These are phyloP conservation scores for Camellia sinensis DNA, from an alignment of 148 eudicot species.

Conservation along the genomic window DNA sequence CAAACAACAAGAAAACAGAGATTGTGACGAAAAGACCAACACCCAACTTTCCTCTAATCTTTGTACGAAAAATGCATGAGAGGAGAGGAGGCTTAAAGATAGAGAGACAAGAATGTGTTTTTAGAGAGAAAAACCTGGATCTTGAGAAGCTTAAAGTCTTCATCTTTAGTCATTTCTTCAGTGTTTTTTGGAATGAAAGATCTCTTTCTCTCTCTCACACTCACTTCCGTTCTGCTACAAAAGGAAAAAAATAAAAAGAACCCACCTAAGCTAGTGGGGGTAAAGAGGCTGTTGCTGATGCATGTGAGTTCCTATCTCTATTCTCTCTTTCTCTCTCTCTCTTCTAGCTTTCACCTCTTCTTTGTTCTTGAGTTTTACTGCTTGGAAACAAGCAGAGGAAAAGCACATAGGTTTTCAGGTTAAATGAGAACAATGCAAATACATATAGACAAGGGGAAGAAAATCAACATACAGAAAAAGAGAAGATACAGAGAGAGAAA, in stretches of 20 bases:
- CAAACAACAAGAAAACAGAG: neutral
- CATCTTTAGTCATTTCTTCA: conserved; percentile 68
- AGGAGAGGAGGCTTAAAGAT: neutral
- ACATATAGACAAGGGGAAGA: neutral
- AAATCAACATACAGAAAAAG: neutral
- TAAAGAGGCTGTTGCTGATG: neutral
- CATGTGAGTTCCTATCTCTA: neutral
- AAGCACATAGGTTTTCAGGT: neutral
- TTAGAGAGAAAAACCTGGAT: conserved; percentile 51
- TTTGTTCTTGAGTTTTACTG: neutral
- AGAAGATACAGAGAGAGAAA: conserved; percentile 11
- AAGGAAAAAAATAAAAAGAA: neutral
- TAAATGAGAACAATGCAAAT: conserved; percentile 4
- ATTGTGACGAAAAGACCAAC: conserved; percentile 6
- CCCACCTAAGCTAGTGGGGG: conserved; percentile 15
- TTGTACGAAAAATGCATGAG: too few relatives aligned
- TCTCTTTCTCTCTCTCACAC: conserved; percentile 10
- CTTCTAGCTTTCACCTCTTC: neutral
- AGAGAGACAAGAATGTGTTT: neutral
- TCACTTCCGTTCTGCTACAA: neutral
- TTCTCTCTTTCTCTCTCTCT: neutral
- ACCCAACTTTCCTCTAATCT: conserved; percentile 2
- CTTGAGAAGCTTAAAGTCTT: conserved; percentile 78
- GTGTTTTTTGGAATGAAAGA: conserved; percentile 9
- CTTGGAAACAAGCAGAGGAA: conserved; percentile 9